Evolutionary conservation across 306 rosid genomes (phyloP), one percentile per base, ranked within the genome.

Genomic region (Vigna unguiculata): DNA sequence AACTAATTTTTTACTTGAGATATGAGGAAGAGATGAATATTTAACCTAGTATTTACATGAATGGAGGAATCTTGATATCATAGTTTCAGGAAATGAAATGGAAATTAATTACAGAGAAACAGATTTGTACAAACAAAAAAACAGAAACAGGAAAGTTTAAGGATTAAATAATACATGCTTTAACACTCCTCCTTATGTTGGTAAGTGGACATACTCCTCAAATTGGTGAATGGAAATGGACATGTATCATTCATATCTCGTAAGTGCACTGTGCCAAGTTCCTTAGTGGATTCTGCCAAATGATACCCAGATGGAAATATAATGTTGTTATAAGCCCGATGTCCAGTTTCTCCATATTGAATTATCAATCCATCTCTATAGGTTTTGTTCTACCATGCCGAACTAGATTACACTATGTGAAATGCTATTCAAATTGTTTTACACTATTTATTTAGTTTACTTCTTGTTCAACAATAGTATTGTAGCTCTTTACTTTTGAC

Each of bases 1-100:
- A 57, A 55, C 72, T 72, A 13, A 9, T 24, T 48, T 79, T 15
- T 55, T 32, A 21, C 38, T 5, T 57, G 38, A 57, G 38, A 24
- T 24, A 24, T 5, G n/a, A 57, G 38, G 36, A 57, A 57, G 24
- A 57, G 36, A 57, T 57, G 4, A 24, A 57, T 24, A 22, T 12
- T 57, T 52, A 52, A 52, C 24, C 22, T 52, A 52, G 24, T 52
- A 19, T 52, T 52, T 52, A 19, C 58, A 16, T 48, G 20, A 48
- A 16, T 51, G 55, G 8, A n/a, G 11, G 55, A 51, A 51, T 51
- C 55, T 17, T 51, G 22, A 6, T 16, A 51, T 17, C 55, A n/a
- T 51, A 51, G 19, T 51, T 48, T 14, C 20, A 14, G 52, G 52
- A 47, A 47, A 47, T 47, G 52, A 47, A 47, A 47, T 47, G 52